These are phyloP conservation scores for Basidiobolus heterosporus DNA, from an alignment of 371 early-diverging fungal genomes.

Conservation along the genomic window DNA sequence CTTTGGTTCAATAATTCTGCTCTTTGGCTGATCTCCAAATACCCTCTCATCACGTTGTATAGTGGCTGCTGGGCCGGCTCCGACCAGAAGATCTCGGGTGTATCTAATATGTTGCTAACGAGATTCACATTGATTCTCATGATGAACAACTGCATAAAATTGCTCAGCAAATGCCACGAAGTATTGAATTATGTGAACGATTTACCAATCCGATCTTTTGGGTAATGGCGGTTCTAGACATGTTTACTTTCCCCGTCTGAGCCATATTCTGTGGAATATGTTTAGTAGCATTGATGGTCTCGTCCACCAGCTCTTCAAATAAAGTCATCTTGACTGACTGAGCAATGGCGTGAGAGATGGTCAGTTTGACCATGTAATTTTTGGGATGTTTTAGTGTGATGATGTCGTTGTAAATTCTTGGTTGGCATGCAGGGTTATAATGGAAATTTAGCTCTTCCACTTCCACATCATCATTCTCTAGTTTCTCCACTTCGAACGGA, in stretches of 20 bases:
- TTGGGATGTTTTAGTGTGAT: conserved; percentile 53
- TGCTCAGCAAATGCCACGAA: conserved; percentile 1
- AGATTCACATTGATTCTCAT: conserved; percentile 80
- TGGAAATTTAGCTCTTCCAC: conserved; percentile 86
- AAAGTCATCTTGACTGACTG: conserved; percentile 75
- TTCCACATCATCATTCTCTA: conserved; percentile 57
- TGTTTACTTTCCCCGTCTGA: conserved; percentile 56
- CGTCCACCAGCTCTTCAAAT: conserved; percentile 66
- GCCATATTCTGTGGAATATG: conserved; percentile 73
- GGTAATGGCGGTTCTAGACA: conserved; percentile 50
- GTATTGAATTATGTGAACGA: too few species aligned
- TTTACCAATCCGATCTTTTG: conserved; percentile 34
- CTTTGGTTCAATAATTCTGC: conserved; percentile 44
- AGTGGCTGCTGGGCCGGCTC: conserved; percentile 65
- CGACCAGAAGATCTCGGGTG: conserved; percentile 79
- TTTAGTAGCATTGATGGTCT: conserved; percentile 71
- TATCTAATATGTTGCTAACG: conserved; percentile 69
- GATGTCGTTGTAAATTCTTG: conserved; percentile 36
- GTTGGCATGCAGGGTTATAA: conserved; percentile 58
- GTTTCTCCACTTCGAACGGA: conserved; percentile 45
- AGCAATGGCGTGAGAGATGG: conserved; percentile 70
- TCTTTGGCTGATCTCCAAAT: conserved; percentile 45
- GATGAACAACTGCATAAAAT: conserved; percentile 40
- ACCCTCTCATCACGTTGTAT: conserved; percentile 49
- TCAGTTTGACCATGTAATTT: conserved; percentile 66